phyloP scores from a whole-genome alignment of 83 land plant genomes.

The Larix sibirica region DNA sequence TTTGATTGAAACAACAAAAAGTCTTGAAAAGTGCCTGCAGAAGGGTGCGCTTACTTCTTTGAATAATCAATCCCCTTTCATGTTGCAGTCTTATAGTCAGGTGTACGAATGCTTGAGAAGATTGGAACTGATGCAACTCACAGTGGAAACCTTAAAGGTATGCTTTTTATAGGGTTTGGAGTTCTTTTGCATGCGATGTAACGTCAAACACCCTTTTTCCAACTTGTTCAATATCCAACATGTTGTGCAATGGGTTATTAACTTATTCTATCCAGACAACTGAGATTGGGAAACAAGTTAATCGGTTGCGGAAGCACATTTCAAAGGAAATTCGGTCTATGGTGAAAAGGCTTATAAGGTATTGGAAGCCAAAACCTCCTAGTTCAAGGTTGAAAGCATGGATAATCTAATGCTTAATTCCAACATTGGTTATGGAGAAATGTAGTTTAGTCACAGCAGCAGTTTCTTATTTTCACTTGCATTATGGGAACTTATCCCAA shows the following conservation, averaged over 20 bases:
- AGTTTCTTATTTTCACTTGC: neutral
- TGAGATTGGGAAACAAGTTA: constrained; percentile 75
- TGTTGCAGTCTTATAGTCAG: constrained; percentile 53
- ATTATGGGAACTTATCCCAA: no score
- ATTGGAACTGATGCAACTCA: constrained; percentile 60
- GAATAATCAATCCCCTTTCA: neutral
- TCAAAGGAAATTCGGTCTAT: constrained; percentile 48
- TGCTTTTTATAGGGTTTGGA: neutral
- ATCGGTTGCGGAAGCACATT: constrained; percentile 45
- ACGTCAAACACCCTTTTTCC: neutral
- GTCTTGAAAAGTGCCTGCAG: no score
- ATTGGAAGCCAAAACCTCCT: constrained; percentile 13
- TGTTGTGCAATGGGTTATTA: neutral
- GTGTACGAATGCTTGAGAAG: constrained; percentile 57
- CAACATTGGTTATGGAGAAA: neutral
- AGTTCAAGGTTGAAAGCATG: neutral
- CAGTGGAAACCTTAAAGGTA: constrained; percentile 64
- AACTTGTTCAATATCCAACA: neutral
- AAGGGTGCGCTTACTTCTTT: neutral
- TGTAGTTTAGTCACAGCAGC: neutral
- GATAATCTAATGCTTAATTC: neutral
- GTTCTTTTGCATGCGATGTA: neutral
- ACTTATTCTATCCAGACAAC: constrained; percentile 42
- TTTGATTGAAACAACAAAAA: neutral
- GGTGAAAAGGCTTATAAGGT: constrained; percentile 51